phyloP scores from a whole-genome alignment of 129 eudicot genomes.

The Pittosporum tobira region DNA sequence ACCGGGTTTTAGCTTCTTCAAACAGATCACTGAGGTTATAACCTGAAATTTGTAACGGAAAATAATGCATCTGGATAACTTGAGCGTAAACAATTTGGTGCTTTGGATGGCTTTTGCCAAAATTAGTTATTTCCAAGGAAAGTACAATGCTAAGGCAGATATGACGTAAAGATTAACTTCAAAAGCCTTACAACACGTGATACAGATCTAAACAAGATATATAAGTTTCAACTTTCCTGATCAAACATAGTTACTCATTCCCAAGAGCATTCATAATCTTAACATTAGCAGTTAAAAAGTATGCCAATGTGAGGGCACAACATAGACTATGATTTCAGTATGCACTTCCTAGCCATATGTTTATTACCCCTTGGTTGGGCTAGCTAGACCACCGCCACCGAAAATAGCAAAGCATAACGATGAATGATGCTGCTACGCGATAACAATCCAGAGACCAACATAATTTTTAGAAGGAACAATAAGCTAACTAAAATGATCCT shows the following conservation, averaged over 20 bases:
- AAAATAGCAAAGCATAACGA: not conserved
- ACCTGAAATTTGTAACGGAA: conserved; percentile 36
- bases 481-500: not conserved
- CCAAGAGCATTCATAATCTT: not conserved
- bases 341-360: not conserved
- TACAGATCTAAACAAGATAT: no score
- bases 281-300: no score
- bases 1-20: conserved; percentile 72
- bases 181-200: not conserved
- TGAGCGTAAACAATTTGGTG: no score
- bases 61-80: conserved; percentile 6
- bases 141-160: not conserved
- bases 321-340: not conserved
- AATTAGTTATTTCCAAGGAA: not conserved
- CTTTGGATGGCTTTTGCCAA: not conserved
- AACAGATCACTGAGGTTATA: conserved; percentile 54
- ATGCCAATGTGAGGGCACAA: no score
- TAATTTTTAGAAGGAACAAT: not conserved
- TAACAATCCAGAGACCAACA: not conserved
- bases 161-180: not conserved
- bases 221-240: no score
- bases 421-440: not conserved
- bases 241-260: not conserved
- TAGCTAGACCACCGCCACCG: no score
- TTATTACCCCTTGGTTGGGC: no score